Conservation (phyloP, 2,329 filamentous ascomycete species). For the Plenodomus tracheiphilus region DNA sequence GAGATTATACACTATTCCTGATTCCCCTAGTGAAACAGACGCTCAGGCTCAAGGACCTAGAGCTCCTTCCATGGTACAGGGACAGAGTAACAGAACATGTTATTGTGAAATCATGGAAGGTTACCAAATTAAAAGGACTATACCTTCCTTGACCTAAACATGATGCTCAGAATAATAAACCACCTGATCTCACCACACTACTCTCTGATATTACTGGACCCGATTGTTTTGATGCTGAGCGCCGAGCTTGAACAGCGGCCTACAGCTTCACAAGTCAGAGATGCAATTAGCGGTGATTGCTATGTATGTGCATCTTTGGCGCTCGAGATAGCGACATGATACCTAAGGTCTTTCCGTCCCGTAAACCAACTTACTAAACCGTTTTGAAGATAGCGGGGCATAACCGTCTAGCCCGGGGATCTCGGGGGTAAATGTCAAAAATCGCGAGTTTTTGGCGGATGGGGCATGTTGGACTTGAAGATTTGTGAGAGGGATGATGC, state of each 20-base stretch:
- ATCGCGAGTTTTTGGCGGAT: too few species aligned
- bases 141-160: too few species aligned
- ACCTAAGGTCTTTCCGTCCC: slow-evolving; percentile 1
- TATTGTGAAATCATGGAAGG: too few species aligned
- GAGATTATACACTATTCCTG: too few species aligned
- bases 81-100: too few species aligned
- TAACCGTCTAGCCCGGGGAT: neutral
- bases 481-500: too few species aligned
- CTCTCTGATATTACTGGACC: slow-evolving; percentile 7
- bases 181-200: slow-evolving; percentile 8
- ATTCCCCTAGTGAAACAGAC: too few species aligned
- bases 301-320: neutral
- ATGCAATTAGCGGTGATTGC: neutral
- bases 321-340: neutral
- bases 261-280: neutral
- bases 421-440: neutral
- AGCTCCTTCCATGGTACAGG: too few species aligned
- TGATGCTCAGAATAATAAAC: too few species aligned
- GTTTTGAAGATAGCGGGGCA: slow-evolving; percentile 5
- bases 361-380: slow-evolving; percentile 6
- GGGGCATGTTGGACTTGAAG: too few species aligned
- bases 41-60: too few species aligned
- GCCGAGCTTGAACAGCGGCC: neutral
- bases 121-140: too few species aligned
- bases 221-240: slow-evolving; percentile 11